These are phyloP conservation scores for Daldinia decipiens DNA, from an alignment of 495 filamentous ascomycete genomes.

Conservation along the genomic window DNA sequence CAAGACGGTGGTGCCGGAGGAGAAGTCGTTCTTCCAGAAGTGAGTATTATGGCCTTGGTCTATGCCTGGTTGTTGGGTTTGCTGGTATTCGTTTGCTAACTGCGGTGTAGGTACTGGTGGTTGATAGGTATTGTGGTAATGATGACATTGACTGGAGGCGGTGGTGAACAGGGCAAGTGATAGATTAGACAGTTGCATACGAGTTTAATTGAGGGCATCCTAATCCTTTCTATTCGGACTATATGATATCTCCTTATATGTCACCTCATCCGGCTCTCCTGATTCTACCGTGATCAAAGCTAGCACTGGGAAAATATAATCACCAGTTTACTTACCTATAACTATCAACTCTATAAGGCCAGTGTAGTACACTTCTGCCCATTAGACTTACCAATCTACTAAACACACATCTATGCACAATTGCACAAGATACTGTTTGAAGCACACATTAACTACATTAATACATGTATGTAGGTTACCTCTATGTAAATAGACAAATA, in stretches of 20 bases:
- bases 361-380: no score
- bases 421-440: not conserved
- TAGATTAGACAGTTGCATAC: slow-evolving; percentile 28
- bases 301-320: not conserved
- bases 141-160: slow-evolving; percentile 55
- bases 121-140: slow-evolving; percentile 55
- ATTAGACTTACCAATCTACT: not conserved
- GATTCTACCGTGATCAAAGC: not conserved
- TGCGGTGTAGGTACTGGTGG: slow-evolving; percentile 62
- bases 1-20: slow-evolving; percentile 62
- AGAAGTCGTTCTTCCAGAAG: slow-evolving; percentile 80
- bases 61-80: not conserved
- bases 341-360: not conserved
- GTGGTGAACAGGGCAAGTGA: slow-evolving; percentile 51
- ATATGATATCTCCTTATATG: not conserved
- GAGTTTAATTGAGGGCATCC: not conserved
- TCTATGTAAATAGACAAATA: not conserved
- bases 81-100: slow-evolving; percentile 37
- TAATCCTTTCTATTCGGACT: not conserved
- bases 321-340: not conserved
- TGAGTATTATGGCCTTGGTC: no score
- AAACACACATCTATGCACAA: not conserved
- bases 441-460: no score
- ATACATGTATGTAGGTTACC: no score
- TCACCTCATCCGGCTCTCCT: not conserved